Evolutionary conservation across 2,329 filamentous ascomycete species (phyloP).

Genomic region (Cercospora sp.): DNA sequence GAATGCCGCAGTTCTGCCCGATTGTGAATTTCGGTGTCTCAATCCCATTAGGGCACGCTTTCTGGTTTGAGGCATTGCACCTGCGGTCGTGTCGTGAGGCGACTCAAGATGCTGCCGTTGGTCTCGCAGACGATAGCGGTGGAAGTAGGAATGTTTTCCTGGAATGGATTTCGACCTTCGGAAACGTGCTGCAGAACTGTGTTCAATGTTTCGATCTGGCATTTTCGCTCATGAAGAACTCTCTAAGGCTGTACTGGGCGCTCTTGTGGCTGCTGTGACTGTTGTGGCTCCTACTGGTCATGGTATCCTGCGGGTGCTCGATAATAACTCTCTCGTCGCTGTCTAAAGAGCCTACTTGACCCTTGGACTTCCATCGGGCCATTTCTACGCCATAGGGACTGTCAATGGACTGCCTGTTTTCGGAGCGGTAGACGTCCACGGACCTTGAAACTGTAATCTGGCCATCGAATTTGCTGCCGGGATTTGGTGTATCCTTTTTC

Average conservation of each 20-base stretch:
- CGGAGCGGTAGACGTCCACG: slow-evolving; percentile 18
- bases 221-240: slow-evolving; percentile 4
- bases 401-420: neutral
- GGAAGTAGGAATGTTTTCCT: neutral
- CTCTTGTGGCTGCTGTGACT: slow-evolving; percentile 5
- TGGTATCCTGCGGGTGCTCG: slow-evolving; percentile 8
- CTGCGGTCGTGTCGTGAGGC: neutral
- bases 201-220: slow-evolving; percentile 11
- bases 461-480: slow-evolving; percentile 9
- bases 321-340: slow-evolving; percentile 24
- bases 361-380: slow-evolving; percentile 15
- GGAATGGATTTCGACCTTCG: neutral
- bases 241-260: neutral
- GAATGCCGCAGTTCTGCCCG: neutral
- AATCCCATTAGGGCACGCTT: neutral
- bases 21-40: neutral
- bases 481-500: slow-evolving; percentile 11
- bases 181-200: no score
- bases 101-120: neutral
- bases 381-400: slow-evolving; percentile 18
- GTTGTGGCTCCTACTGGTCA: slow-evolving; percentile 14
- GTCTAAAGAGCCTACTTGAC: slow-evolving; percentile 14
- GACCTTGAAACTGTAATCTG: slow-evolving; percentile 20
- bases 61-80: neutral
- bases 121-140: neutral